Evolutionary conservation across 2,329 filamentous ascomycete genomes (phyloP), one percentile per base, ranked within the genome.

Genomic region (Xylariales sp.): DNA sequence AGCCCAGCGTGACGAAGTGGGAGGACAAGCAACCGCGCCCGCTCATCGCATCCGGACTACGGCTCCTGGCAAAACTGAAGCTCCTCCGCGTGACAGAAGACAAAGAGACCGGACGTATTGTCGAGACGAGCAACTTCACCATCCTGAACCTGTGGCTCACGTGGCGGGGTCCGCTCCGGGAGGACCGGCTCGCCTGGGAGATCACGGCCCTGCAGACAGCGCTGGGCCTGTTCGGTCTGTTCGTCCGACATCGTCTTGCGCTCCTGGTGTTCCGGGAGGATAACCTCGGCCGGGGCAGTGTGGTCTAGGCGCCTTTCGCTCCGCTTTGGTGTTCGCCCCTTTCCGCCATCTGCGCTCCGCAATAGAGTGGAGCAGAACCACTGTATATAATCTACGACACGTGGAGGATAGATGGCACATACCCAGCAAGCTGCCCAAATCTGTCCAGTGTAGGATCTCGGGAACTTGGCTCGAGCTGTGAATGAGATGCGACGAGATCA

Each of bases 61-160:
- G 80, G 54, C 52, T 91, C 12, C 71, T 97, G 43, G 77, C 82
- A 53, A 73, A 69, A 47, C 58, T 95, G 42, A 74, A 71, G 46
- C 69, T 97, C 38, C 61, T 95, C 41, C 74, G 78, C 34, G 68
- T 95, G 31, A 78, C 73, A 45, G 75, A 72, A 38, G 81, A 91
- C 56, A 71, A 80, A 25, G 66, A 82, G 18, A 46, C 44, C 41
- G 87, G 86, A 7, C 67, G 73, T 50, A 84, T 97, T 53, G 69
- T 80, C 18, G 85, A 93, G 64, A 91, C 83, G 15, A 88, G 81
- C 50, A 98, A 98, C 63, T 76, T 98, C 48, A 98, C 93, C 7
- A 77, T 98, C 35, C 73, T 98, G 51, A 98, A 98, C 60, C 74
- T 98, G 42, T 98, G 91, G 91, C 71, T 98, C 47, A 87, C 97